Evolutionary conservation across 305 asterid genomes (phyloP), one percentile per base, ranked within the genome.

Genomic region (Andrographis paniculata): DNA sequence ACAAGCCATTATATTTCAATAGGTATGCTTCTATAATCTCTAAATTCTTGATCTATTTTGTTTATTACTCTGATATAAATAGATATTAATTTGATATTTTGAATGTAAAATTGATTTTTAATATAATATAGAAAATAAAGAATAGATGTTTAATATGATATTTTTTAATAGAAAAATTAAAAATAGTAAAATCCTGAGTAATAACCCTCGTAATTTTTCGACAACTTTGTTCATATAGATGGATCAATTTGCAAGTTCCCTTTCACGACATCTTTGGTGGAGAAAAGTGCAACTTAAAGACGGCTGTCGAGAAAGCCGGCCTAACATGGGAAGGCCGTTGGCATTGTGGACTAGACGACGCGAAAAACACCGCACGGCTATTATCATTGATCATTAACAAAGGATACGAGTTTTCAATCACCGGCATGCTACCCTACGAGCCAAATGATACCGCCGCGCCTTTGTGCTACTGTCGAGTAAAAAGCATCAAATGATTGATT

Each of bases 261-360:
- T 87, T 87, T 51, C 60, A 65, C 17, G 80, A 84, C 52, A 75
- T 80, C 50, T 83, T 87, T 45, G 95, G 96, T 17, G 80, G 77
- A 11, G 72, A 42, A 13, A 70, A 78, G 57, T 87, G 96, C 86
- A 80, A 73, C 64, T 60, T 87, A 58, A 83, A 83, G 64, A 75
- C 80, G 63, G 96, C 95, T 1, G 93, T 87, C 11, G 81, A 87
- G 71, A 73, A 69, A 57, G 83, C 95, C 20, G 95, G 96, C 50
- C 71, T 87, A 31, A 51, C 68, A 19, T 87, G 96, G 96, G 83
- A 74, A 71, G 96, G 95, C 7, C 94, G 93, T 30, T 74, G 94
- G 21, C 96, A 87, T 55, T 87, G 93, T 58, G 96, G 96, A 43
- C 69, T 83, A 28, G 96, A 87, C 64, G 94, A 87, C 56, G 96